Base-by-base conservation (phyloP, 148 eudicot species). In the Agrostemma githago region DNA sequence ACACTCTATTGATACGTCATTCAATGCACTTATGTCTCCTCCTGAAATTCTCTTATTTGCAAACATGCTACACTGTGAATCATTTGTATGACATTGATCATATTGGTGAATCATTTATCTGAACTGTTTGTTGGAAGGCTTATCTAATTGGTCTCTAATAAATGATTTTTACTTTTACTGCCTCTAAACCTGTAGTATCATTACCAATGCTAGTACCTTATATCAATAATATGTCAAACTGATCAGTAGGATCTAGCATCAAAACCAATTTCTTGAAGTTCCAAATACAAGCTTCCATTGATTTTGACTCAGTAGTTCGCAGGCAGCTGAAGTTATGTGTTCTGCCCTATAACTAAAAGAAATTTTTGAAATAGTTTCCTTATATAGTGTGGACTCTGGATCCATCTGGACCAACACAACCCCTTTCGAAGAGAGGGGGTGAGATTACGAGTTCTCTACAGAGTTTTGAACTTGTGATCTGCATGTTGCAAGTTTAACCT, bases 381-480 rank as follows among this genome's bases (percentile, higher is more conserved):
- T 66, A 66, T 6, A 66, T 66, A 51, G 70, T 53, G 51, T 40
- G 21, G 70, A 40, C 42, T 20, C 70, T 40, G 21, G 70, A 40
- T 66, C 48, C 70, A 15, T 8, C 70, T 42, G 70, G 53, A 37
- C 14, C 26, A 67, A 40, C n/a, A 9, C 53, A 67, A 17, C 34
- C 51, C 34, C 34, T 21, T 43, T 42, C n/a, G 34, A 42, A 67
- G 37, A 17, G 34, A n/a, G 15, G 21, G 46, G 21, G 10, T 16
- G 10, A 8, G 8, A 62, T 8, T 4, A 41, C 42, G 12, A 11
- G 8, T 63, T 15, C 17, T n/a, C 46, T 39, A 38, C 46, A 16
- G 46, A 65, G 16, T 65, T 38, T 14, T 65, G 46, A 60, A 40
- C 68, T 65, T 40, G 68, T 40, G 20, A 65, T 8, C n/a, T 64